Percentiles rank a stretch among this genome's conserved stretches.
Conservation (phyloP, 192 early-diverging fungal genomes). For the Podila epigama region DNA sequence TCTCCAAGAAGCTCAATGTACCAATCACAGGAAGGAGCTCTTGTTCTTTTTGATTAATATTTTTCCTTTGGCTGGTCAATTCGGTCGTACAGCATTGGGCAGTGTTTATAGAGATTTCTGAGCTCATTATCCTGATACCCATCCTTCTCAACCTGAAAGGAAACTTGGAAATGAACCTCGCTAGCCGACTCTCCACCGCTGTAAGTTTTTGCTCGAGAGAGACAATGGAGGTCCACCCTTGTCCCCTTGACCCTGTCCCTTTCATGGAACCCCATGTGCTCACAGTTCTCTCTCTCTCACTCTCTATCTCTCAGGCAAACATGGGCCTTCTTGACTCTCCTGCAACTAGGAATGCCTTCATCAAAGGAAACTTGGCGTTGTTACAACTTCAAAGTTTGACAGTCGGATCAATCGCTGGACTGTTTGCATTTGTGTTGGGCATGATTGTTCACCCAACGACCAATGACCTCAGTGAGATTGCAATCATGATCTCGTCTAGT, state of each 20-base stretch:
- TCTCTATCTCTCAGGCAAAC: no score
- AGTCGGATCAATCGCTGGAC: constrained; percentile 75
- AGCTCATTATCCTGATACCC: constrained; percentile 89
- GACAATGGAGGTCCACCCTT: no score
- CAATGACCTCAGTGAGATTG: constrained; percentile 53
- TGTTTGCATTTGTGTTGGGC: constrained; percentile 70
- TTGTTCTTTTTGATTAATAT: no score
- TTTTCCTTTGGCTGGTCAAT: background rate
- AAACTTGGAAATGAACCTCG: constrained; percentile 92
- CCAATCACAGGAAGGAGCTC: no score
- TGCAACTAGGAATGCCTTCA: constrained; percentile 57
- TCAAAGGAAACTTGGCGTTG: constrained; percentile 78
- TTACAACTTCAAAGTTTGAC: constrained; percentile 79
- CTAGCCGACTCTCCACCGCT: constrained; percentile 83
- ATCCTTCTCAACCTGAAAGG: constrained; percentile 90
- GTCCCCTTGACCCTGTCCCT: no score
- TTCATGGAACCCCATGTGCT: no score
- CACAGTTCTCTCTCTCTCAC: no score
- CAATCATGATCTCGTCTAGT: constrained; percentile 67
- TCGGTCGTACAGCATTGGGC: constrained; percentile 59
- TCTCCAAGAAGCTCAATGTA: background rate
- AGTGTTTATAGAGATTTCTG: constrained; percentile 73
- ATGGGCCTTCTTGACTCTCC: constrained; percentile 69
- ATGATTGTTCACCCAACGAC: constrained; percentile 56
- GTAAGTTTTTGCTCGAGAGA: constrained; percentile 38